These are phyloP conservation scores for Phaeosphaeriaceae sp. DNA, from an alignment of 2,329 filamentous ascomycete species.

Conservation along the genomic window DNA sequence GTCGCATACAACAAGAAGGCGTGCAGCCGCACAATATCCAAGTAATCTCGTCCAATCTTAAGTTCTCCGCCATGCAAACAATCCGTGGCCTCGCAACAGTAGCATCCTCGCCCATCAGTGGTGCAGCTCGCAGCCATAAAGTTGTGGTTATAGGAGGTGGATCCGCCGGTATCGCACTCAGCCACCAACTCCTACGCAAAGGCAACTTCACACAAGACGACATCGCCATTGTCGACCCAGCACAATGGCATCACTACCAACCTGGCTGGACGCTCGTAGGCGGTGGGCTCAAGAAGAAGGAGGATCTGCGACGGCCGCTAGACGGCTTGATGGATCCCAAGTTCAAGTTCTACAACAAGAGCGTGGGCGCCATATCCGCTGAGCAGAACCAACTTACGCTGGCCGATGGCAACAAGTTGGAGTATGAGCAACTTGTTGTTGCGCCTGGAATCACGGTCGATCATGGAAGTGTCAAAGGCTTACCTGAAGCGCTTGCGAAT, in stretches of 20 bases:
- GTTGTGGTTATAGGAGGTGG: conserved; percentile 73
- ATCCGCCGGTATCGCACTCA: conserved; percentile 68
- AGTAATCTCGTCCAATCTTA: too few species aligned
- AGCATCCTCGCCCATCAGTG: conserved; percentile 32
- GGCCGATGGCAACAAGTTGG: conserved; percentile 61
- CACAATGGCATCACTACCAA: conserved; percentile 71
- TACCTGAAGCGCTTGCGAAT: conserved; percentile 47
- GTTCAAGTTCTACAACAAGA: conserved; percentile 65
- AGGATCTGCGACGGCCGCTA: conserved; percentile 63
- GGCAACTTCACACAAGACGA: conserved; percentile 65
- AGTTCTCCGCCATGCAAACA: background rate
- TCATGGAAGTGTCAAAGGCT: conserved; percentile 36
- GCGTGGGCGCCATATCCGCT: conserved; percentile 60
- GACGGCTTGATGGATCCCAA: conserved; percentile 63
- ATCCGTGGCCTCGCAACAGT: conserved; percentile 31
- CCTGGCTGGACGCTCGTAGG: conserved; percentile 74
- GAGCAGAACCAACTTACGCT: conserved; percentile 65
- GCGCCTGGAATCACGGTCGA: conserved; percentile 55
- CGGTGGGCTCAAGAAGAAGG: conserved; percentile 68
- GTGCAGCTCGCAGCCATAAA: conserved; percentile 60
- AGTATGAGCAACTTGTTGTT: conserved; percentile 71
- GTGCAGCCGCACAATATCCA: too few species aligned
- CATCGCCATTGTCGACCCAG: conserved; percentile 70
- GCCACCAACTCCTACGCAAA: conserved; percentile 69
- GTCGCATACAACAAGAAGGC: too few species aligned